A percentile compares a stretch with the other conserved stretches of the same genome.
These are phyloP conservation scores for Cryomyces minteri DNA, from an alignment of 495 filamentous ascomycete genomes.

Conservation along the genomic window DNA sequence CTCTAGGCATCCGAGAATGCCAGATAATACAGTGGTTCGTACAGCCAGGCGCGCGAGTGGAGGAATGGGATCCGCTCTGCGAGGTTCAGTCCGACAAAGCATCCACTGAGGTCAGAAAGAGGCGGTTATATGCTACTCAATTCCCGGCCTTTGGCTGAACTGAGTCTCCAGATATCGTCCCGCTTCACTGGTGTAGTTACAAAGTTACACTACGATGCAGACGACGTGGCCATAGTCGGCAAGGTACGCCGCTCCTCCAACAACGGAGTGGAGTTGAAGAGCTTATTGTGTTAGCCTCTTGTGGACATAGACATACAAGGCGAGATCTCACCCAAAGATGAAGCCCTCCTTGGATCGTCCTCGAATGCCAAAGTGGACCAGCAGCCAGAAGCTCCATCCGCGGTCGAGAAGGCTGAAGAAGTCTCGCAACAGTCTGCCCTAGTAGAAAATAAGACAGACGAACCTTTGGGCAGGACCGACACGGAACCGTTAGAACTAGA, in stretches of 20 bases:
- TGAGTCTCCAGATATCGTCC: slow-evolving; percentile 55
- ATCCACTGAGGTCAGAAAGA: slow-evolving; percentile 53
- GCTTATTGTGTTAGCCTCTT: slow-evolving; percentile 33
- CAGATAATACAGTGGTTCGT: slow-evolving; percentile 99
- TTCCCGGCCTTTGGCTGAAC: neutral
- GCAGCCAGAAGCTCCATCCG: neutral
- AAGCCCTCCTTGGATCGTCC: slow-evolving; percentile 13
- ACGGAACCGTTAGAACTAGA: neutral
- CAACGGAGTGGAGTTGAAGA: neutral
- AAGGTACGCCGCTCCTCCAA: slow-evolving; percentile 17
- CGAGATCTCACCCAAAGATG: slow-evolving; percentile 37
- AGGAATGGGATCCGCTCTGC: slow-evolving; percentile 94
- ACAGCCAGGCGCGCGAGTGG: slow-evolving; percentile 82
- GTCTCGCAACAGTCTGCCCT: neutral
- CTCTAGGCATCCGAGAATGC: slow-evolving; percentile 80
- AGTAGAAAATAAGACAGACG: neutral
- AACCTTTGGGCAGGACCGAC: slow-evolving; percentile 1
- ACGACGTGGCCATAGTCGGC: slow-evolving; percentile 89
- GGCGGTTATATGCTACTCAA: too few relatives aligned
- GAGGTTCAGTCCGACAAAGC: slow-evolving; percentile 98
- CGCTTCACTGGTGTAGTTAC: slow-evolving; percentile 90
- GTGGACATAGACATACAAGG: slow-evolving; percentile 60
- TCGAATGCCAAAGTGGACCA: neutral
- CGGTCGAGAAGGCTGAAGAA: neutral
- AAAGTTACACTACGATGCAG: slow-evolving; percentile 86